These are phyloP conservation scores for Sporodiniella umbellata DNA, from an alignment of 371 early-diverging fungal genomes.

Conservation along the genomic window DNA sequence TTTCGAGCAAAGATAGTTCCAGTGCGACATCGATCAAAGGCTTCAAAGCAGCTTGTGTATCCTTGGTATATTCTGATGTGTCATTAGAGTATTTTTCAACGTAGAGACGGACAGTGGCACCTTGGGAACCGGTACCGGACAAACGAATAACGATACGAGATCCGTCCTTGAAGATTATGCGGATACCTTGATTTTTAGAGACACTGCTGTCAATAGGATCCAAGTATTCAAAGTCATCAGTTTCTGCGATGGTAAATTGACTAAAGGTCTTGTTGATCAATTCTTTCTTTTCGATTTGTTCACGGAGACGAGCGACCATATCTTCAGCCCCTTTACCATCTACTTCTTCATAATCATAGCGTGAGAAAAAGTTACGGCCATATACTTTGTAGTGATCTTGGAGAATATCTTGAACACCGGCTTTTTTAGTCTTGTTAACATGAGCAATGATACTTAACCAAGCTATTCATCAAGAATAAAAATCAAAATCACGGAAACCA, in stretches of 20 bases:
- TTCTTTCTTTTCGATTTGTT: slow-evolving; percentile 42
- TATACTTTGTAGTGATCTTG: slow-evolving; percentile 76
- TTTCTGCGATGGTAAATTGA: slow-evolving; percentile 64
- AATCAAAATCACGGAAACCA: no score
- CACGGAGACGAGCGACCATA: slow-evolving; percentile 74
- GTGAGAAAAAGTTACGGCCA: slow-evolving; percentile 95
- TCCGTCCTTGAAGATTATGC: slow-evolving; percentile 86
- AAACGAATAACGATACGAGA: slow-evolving; percentile 91
- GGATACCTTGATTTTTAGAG: slow-evolving; percentile 89
- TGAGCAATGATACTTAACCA: slow-evolving; percentile 93
- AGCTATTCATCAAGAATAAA: no score
- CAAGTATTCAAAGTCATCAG: slow-evolving; percentile 90
- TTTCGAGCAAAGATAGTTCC: slow-evolving; percentile 69
- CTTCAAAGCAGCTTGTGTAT: slow-evolving; percentile 82
- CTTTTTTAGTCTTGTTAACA: slow-evolving; percentile 55
- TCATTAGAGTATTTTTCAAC: slow-evolving; percentile 89
- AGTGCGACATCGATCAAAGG: slow-evolving; percentile 88
- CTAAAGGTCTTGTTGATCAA: slow-evolving; percentile 58
- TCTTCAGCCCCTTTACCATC: slow-evolving; percentile 74
- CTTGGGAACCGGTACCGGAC: slow-evolving; percentile 93
- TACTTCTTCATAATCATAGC: slow-evolving; percentile 97
- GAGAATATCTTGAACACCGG: slow-evolving; percentile 76
- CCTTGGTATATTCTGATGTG: slow-evolving; percentile 52
- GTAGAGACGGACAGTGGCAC: slow-evolving; percentile 95
- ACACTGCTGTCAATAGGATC: slow-evolving; percentile 92